phyloP scores from a whole-genome alignment of 805 yeast species.

The Cyberlindnera nakhonratchasimensis region DNA sequence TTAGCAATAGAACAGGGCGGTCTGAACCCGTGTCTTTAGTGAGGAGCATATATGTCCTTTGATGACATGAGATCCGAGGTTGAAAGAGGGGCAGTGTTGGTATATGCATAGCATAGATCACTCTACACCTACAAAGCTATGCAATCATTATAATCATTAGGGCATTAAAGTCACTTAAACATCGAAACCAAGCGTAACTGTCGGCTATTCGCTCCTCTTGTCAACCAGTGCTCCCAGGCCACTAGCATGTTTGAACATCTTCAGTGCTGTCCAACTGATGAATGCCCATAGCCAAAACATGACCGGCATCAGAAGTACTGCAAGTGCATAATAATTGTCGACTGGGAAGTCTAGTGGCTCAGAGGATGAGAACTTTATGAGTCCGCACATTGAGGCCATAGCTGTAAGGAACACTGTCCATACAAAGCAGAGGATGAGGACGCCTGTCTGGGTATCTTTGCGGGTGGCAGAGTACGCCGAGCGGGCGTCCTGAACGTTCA shows the following conservation, averaged over 20 bases:
- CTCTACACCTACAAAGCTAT: too few species aligned
- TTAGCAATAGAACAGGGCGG: too few species aligned
- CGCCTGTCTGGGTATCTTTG: constrained; percentile 13
- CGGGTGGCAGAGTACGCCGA: background rate
- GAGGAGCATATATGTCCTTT: too few species aligned
- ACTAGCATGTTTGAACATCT: constrained; percentile 74
- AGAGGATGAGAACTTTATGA: constrained; percentile 14
- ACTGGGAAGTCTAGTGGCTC: constrained; percentile 10
- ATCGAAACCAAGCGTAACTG: too few species aligned
- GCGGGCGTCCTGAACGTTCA: constrained; percentile 9
- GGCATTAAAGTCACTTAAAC: too few species aligned
- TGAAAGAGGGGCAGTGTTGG: too few species aligned
- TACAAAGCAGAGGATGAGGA: constrained; percentile 11
- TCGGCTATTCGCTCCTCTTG: background rate
- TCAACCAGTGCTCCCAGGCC: constrained; percentile 39
- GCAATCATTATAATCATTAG: too few species aligned
- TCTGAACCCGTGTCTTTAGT: too few species aligned
- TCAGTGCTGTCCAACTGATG: constrained; percentile 75
- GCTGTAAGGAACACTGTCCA: constrained; percentile 14
- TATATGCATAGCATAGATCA: too few species aligned
- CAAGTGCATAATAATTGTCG: constrained; percentile 33
- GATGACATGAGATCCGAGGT: too few species aligned
- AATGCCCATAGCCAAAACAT: constrained; percentile 66
- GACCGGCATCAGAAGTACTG: constrained; percentile 33
- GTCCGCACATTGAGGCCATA: constrained; percentile 8